These are phyloP conservation scores for Talaromyces borbonicus DNA, from an alignment of 495 filamentous ascomycete species.

Conservation along the genomic window DNA sequence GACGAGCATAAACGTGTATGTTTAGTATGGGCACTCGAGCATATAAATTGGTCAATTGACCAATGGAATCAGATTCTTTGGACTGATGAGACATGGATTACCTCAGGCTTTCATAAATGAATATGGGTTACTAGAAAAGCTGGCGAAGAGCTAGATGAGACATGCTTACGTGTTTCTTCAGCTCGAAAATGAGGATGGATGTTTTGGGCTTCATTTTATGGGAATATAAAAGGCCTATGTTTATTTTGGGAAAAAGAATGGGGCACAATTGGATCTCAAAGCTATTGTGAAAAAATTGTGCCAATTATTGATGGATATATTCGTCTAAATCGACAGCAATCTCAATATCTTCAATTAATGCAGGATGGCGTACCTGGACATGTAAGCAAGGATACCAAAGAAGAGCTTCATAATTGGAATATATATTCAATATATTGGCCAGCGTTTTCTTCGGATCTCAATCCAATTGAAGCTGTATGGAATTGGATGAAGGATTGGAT, in stretches of 20 bases:
- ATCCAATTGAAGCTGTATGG: neutral
- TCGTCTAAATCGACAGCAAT: too few relatives aligned
- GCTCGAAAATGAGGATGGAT: too few relatives aligned
- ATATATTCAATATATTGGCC: neutral
- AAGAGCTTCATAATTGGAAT: neutral
- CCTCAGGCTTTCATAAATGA: conserved; percentile 8
- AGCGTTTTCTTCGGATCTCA: neutral
- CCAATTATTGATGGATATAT: too few relatives aligned
- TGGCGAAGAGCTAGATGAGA: neutral
- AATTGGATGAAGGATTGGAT: neutral
- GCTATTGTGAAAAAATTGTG: too few relatives aligned
- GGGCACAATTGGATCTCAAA: too few relatives aligned
- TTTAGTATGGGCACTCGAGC: neutral
- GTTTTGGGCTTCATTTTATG: too few relatives aligned
- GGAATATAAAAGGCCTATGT: too few relatives aligned
- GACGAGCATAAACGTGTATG: conserved; percentile 7
- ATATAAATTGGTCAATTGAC: conserved; percentile 6
- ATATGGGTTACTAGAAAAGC: conserved; percentile 6
- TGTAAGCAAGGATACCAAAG: neutral
- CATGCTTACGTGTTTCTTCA: too few relatives aligned
- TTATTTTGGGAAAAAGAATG: too few relatives aligned
- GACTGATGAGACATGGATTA: conserved; percentile 11
- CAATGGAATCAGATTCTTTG: conserved; percentile 9
- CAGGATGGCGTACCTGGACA: neutral
- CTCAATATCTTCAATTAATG: neutral